Evolutionary conservation across 192 early-diverging fungal species (phyloP), one percentile per base, ranked within the genome.

Genomic region (Hyaloraphidium curvatum): DNA sequence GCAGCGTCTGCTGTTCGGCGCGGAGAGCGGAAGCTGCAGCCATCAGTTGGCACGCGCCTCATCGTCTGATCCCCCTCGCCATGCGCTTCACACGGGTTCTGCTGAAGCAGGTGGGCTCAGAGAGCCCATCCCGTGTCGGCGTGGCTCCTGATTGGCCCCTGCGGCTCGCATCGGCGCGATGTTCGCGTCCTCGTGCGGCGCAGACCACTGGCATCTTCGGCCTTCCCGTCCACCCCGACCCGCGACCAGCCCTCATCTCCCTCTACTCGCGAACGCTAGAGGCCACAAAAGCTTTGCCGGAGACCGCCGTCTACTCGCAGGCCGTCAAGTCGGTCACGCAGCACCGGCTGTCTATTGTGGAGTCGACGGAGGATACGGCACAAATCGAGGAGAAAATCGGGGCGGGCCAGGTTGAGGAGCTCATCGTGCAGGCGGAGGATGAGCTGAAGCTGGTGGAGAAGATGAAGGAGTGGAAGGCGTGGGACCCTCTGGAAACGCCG

Each of bases 331-430:
- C 87, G 28, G 60, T 89, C 54, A 84, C 85, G 19, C 59, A 69
- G 40, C 78, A 84, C 41, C 78, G 92, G 33, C 65, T 92, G 48
- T 68, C 62, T 31, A 67, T 91, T 55, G 83, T 84, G 22, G 74
- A 92, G 62, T 61, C 69, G 29, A 79, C 76, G 51, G 78, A 83
- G 55, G 78, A 86, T 52, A 64, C 83, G 37, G 40, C 57, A 35
- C 73, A 76, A 60, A 89, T 91, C 59, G 92, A 96, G 69, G 53
- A 75, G 59, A 61, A 76, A 39, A 69, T 91, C 28, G 68, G 68
- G 57, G 76, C 67, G 29, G 89, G 89, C 28, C 84, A 89, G 68
- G 84, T 96, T 57, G 92, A 96, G 65, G 88, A 96, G 73, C 68
- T 96, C 2, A 81, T 93, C 54, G 58, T 66, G 31, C 84, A 85